Percentiles rank a stretch among this genome's conserved stretches.
Conservation (phyloP, 345 rosid genomes). For the Euphorbia tirucalli region DNA sequence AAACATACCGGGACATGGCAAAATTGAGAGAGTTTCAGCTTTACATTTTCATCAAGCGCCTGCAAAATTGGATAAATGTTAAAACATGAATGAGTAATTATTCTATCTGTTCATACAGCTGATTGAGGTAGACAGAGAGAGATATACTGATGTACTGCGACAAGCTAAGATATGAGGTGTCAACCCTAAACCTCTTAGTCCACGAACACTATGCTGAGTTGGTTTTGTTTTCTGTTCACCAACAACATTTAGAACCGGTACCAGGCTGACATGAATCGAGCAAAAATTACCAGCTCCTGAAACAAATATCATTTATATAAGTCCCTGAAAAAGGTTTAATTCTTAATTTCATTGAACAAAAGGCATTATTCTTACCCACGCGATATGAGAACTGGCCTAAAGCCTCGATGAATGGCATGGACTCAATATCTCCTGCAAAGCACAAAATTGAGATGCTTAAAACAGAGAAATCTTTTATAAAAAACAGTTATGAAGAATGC, state of each 20-base stretch:
- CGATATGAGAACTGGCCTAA: constrained; percentile 90
- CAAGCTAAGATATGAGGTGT: constrained; percentile 89
- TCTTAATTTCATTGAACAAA: not conserved
- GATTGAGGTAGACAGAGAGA: not conserved
- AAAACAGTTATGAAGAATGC: too few species aligned
- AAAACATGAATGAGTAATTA: too few species aligned
- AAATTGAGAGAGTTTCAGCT: constrained; percentile 82
- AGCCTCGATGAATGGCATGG: constrained; percentile 99
- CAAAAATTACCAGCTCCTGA: constrained; percentile 87
- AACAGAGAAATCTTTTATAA: too few species aligned
- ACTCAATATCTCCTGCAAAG: constrained; percentile 99
- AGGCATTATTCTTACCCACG: constrained; percentile 58
- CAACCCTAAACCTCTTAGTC: constrained; percentile 83
- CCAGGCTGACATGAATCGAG: constrained; percentile 97
- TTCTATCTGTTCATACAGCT: too few species aligned
- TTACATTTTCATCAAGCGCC: constrained; percentile 84
- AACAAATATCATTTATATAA: constrained; percentile 17
- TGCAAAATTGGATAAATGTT: constrained; percentile 28
- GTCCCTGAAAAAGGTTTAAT: not conserved
- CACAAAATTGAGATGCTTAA: too few species aligned
- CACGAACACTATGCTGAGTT: constrained; percentile 94
- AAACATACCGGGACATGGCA: constrained; percentile 79
- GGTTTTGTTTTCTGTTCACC: constrained; percentile 99
- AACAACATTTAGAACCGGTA: constrained; percentile 90
- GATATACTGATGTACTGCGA: constrained; percentile 67